A percentile compares a stretch with the other conserved stretches of the same genome.
These are phyloP conservation scores for Fraxinus floribunda DNA, from an alignment of 305 asterid species.

Conservation along the genomic window DNA sequence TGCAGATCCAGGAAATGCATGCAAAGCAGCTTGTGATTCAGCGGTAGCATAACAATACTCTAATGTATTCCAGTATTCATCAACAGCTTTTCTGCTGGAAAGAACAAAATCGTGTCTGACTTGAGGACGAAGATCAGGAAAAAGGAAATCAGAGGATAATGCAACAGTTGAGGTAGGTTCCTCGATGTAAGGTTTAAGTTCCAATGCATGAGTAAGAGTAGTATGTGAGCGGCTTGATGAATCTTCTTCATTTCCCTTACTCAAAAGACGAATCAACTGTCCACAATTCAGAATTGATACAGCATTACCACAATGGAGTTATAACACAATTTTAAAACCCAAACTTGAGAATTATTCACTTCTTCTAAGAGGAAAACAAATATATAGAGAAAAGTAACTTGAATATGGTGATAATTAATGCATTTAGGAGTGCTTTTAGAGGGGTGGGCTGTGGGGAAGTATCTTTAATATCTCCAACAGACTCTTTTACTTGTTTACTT, in stretches of 20 bases:
- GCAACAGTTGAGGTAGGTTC: conserved; percentile 66
- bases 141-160: conserved; percentile 45
- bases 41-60: conserved; percentile 87
- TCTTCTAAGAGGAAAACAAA: conserved; percentile 11
- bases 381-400: neutral
- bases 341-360: conserved; percentile 15
- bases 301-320: conserved; percentile 26
- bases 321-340: conserved; percentile 21
- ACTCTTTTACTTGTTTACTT: conserved; percentile 15
- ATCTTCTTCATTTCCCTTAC: conserved; percentile 57
- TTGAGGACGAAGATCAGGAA: conserved; percentile 89
- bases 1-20: conserved; percentile 93
- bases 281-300: conserved; percentile 34
- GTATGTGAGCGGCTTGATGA: conserved; percentile 47
- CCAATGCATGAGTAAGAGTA: conserved; percentile 75
- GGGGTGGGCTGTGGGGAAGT: neutral
- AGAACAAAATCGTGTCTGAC: conserved; percentile 93
- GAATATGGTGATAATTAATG: conserved; percentile 7
- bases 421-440: neutral
- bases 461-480: conserved; percentile 15
- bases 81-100: conserved; percentile 69
- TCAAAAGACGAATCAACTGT: conserved; percentile 86
- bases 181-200: conserved; percentile 90
- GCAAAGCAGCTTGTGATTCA: conserved; percentile 73
- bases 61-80: conserved; percentile 89